Conservation (phyloP, 163 green algal species). For the Coccomyxa subellipsoidea region DNA sequence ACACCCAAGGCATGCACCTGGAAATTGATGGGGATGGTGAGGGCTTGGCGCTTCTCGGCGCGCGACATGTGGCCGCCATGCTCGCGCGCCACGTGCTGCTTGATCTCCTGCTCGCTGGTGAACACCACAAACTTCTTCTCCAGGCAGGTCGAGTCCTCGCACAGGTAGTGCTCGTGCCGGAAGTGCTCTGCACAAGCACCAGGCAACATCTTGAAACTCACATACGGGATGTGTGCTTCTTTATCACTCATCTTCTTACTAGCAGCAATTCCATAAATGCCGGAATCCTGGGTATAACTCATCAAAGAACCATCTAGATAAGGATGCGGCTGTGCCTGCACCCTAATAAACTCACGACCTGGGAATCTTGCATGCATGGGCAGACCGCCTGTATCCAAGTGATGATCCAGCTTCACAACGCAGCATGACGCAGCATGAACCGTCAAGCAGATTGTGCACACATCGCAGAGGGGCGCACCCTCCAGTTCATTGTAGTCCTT, state of each 20-base stretch:
- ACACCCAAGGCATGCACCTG: conserved; percentile 13
- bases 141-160: conserved; percentile 78
- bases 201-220: no score
- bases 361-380: no score
- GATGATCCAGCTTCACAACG: no score
- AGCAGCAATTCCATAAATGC: not conserved
- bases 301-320: no score
- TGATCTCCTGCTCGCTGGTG: conserved; percentile 68
- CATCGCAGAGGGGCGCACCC: conserved; percentile 25
- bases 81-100: conserved; percentile 61
- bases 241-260: not conserved
- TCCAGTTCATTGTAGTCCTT: conserved; percentile 87
- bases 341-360: no score
- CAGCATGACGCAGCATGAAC: no score
- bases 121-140: conserved; percentile 93
- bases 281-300: no score
- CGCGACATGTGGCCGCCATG: conserved; percentile 68
- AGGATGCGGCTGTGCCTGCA: no score
- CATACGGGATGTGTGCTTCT: not conserved
- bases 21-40: conserved; percentile 49
- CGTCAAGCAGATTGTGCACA: not conserved
- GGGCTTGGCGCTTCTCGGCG: conserved; percentile 61
- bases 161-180: conserved; percentile 71
- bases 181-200: conserved; percentile 70
- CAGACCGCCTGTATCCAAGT: no score